Evolutionary conservation across 1,284 basidiomycete genomes (phyloP).

Genomic region (Schizopora paradoxa): DNA sequence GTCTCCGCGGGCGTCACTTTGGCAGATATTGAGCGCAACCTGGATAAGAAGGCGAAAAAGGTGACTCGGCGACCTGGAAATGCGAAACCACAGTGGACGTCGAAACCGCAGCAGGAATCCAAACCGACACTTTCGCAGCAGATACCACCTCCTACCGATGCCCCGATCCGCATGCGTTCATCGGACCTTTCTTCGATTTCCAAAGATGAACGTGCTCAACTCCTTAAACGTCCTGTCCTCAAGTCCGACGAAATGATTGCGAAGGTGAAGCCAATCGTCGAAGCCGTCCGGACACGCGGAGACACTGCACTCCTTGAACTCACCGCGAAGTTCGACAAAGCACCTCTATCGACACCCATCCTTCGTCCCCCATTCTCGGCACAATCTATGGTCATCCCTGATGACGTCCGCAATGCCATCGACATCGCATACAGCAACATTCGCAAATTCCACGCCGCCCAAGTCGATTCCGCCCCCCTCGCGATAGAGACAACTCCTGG

Average conservation of each 20-base stretch:
- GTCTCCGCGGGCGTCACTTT: conserved; percentile 80
- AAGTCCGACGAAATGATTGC: conserved; percentile 92
- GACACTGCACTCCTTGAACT: conserved; percentile 86
- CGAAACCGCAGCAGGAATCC: conserved; percentile 31
- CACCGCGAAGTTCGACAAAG: conserved; percentile 92
- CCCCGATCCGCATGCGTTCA: conserved; percentile 72
- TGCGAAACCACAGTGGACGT: conserved; percentile 84
- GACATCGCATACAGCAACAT: conserved; percentile 93
- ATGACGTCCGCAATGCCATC: conserved; percentile 75
- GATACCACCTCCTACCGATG: conserved; percentile 29
- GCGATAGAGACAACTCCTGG: conserved; percentile 97
- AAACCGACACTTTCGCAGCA: conserved; percentile 29
- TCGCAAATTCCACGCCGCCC: conserved; percentile 84
- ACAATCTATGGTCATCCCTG: conserved; percentile 55
- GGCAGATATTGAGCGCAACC: conserved; percentile 78
- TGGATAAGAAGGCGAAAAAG: conserved; percentile 86
- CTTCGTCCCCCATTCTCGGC: conserved; percentile 63
- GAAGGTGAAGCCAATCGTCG: conserved; percentile 93
- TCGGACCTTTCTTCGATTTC: conserved; percentile 55
- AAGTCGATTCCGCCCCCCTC: conserved; percentile 67
- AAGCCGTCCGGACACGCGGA: conserved; percentile 78
- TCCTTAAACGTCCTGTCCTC: conserved; percentile 88
- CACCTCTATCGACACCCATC: conserved; percentile 55
- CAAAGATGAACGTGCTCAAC: conserved; percentile 51
- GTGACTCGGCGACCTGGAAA: conserved; percentile 88